Base-by-base conservation (phyloP, 2,329 filamentous ascomycete species). In the Graphiopsis chlorocephala region DNA sequence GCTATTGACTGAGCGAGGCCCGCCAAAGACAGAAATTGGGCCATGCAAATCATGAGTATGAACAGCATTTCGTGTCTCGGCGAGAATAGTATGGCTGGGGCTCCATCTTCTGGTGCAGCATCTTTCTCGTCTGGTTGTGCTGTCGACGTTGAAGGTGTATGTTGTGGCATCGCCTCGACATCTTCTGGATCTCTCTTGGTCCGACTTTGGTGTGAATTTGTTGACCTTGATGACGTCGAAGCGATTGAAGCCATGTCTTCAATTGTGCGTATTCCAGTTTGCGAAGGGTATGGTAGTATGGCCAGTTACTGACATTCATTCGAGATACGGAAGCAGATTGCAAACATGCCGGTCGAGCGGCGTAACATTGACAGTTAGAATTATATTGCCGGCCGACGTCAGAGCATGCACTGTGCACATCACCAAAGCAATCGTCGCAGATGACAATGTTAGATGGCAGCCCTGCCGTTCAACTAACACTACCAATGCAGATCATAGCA, bases 1-100 rank as follows among this genome's bases (percentile, higher is more conserved):
- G 76, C 76, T 12, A 82, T 70, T 6, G 68, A 64, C 61, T 73
- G 72, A 12, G 67, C 72, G 11, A 73, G 63, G 23, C 69, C 71
- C 15, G 70, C 71, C 12, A 72, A 63, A 14, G 66, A 68, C 63
- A 73, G 66, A 63, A 72, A 73, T 31, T 73, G 70, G 2, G 72
- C 71, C 67, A 72, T 67, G 25, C 71, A 67, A 10, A 70, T 66
- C 3, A 71, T 65, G 20, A 66, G 66, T 11, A 72, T 63, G 56
- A 73, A 70, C 12, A 69, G 52, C 3, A 66, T 52, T 28, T 73
- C 72, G 48, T 69, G 71, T 25, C 66, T 56, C 2, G 31, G 28
- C 7, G 58, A 61, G 26, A 61, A 50, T 14, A 23, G 47, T 14
- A 50, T 26, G 15, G 35, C 25, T 15, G 31, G 31, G 20, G 15